Evolutionary conservation across 768 basidiomycete species (phyloP), one percentile per base, ranked within the genome.

Genomic region (Pleurotus cornucopiae): DNA sequence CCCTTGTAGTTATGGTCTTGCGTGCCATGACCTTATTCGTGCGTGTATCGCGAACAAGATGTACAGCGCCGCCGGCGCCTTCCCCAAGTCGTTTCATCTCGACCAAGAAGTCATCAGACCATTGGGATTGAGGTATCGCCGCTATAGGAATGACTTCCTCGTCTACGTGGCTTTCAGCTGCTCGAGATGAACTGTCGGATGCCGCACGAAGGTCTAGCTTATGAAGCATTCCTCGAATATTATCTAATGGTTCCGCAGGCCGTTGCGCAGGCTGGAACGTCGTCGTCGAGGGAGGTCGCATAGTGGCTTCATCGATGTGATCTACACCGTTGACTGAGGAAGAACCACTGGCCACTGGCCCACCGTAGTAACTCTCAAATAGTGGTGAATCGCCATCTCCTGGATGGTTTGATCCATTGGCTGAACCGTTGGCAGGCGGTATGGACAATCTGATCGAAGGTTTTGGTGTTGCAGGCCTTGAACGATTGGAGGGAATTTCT

Each of bases 51-150:
- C 77, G 83, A 46, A 98, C 95, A 71, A 93, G 94, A 69, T 96
- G 87, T 9, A 99, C 97, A 6, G 94, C 94, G 46, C 97, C 97
- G 46, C 95, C 94, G 55, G 94, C 93, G 41, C 97, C 97, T 66
- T 98, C 94, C 16, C 97, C 97, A 2, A 99, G 76, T 54, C 91
- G 83, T 12, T 74, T 69, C 6, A 94, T 60, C 61, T 91, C 89
- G 61, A 94, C 89, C 55, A 98, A 77, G 56, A 84, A 66, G 55
- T 82, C 81, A 67, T 93, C 90, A 6, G 82, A 79, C 78, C 82
- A 91, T 55, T 81, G 68, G 51, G 68, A 60, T 13, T 72, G 65
- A 21, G 62, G 56, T n/a, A 67, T 49, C 9, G 61, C 26, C 23
- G 58, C 56, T 13, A 60, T 45, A 11, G 56, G 63, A 45, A 67